A percentile compares a stretch with the other conserved stretches of the same genome.
These are phyloP conservation scores for Macroventuria anomochaeta DNA, from an alignment of 2,329 filamentous ascomycete genomes.

Conservation along the genomic window DNA sequence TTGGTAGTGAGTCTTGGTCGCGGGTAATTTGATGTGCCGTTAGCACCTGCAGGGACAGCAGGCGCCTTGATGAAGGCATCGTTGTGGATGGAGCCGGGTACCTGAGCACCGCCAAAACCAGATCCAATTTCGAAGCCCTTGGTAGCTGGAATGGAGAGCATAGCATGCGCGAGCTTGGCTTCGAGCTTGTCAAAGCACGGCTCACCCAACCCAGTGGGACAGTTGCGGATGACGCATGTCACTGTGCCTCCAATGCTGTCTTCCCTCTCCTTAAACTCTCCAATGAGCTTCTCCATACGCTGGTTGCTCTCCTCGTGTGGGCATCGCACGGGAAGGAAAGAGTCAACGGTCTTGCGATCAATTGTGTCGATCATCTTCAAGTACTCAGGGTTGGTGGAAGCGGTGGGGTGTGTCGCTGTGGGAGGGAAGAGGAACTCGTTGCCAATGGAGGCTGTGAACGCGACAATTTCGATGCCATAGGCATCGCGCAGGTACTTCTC, in stretches of 20 bases:
- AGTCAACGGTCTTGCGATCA: slow-evolving; percentile 78
- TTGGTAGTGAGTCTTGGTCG: slow-evolving; percentile 76
- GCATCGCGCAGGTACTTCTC: slow-evolving; percentile 87
- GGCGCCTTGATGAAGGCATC: slow-evolving; percentile 77
- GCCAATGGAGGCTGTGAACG: slow-evolving; percentile 87
- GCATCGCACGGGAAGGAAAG: slow-evolving; percentile 85
- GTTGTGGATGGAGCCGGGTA: slow-evolving; percentile 90
- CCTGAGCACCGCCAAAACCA: slow-evolving; percentile 84
- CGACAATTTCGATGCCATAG: slow-evolving; percentile 88
- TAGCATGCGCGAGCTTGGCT: slow-evolving; percentile 87
- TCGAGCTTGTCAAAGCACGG: slow-evolving; percentile 96
- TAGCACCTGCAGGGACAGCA: slow-evolving; percentile 54
- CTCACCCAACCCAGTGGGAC: slow-evolving; percentile 86
- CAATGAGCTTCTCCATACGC: slow-evolving; percentile 81
- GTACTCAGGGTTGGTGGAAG: slow-evolving; percentile 79
- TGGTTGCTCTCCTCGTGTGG: slow-evolving; percentile 69
- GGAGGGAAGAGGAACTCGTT: slow-evolving; percentile 77
- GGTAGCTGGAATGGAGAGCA: slow-evolving; percentile 92
- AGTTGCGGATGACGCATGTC: slow-evolving; percentile 89
- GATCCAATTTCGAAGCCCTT: slow-evolving; percentile 97
- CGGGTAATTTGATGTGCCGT: slow-evolving; percentile 48
- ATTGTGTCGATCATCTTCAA: slow-evolving; percentile 75
- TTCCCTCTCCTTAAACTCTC: slow-evolving; percentile 74
- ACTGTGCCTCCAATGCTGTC: slow-evolving; percentile 96
- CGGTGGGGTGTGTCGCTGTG: slow-evolving; percentile 67